phyloP scores from a whole-genome alignment of 768 basidiomycete species.

The Suillus bovinus region DNA sequence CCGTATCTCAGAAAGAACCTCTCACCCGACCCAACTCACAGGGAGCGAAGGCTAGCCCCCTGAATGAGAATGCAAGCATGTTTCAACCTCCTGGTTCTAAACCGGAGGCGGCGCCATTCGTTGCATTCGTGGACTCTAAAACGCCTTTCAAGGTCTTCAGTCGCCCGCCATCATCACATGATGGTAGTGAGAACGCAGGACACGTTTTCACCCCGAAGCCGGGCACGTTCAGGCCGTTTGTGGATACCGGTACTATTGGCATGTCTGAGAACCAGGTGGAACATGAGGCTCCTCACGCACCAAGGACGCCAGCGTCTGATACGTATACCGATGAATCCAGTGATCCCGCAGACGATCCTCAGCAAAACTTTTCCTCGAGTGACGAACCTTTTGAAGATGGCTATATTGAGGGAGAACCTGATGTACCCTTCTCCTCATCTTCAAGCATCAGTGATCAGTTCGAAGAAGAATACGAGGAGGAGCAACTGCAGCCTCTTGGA shows the following conservation, averaged over 20 bases:
- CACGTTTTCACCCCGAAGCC: constrained; percentile 49
- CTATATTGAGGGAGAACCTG: constrained; percentile 26
- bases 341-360: constrained; percentile 19
- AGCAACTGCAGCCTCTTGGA: constrained; percentile 51
- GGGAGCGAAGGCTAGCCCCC: constrained; percentile 15
- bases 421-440: constrained; percentile 28
- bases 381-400: constrained; percentile 36
- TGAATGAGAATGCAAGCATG: constrained; percentile 16
- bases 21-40: constrained; percentile 25
- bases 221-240: constrained; percentile 40
- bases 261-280: constrained; percentile 13
- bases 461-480: constrained; percentile 30
- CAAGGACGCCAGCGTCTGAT: constrained; percentile 21
- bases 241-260: constrained; percentile 22
- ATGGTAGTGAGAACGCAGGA: constrained; percentile 40
- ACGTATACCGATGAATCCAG: constrained; percentile 35
- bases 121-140: constrained; percentile 40
- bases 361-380: constrained; percentile 32
- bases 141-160: constrained; percentile 66
- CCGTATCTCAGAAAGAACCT: constrained; percentile 44
- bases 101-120: constrained; percentile 37
- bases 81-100: constrained; percentile 14
- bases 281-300: constrained; percentile 18
- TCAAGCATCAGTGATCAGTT: constrained; percentile 20
- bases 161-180: constrained; percentile 50